Evolutionary conservation across 2,329 filamentous ascomycete genomes (phyloP), one percentile per base, ranked within the genome.

Genomic region (Dothistroma pini): DNA sequence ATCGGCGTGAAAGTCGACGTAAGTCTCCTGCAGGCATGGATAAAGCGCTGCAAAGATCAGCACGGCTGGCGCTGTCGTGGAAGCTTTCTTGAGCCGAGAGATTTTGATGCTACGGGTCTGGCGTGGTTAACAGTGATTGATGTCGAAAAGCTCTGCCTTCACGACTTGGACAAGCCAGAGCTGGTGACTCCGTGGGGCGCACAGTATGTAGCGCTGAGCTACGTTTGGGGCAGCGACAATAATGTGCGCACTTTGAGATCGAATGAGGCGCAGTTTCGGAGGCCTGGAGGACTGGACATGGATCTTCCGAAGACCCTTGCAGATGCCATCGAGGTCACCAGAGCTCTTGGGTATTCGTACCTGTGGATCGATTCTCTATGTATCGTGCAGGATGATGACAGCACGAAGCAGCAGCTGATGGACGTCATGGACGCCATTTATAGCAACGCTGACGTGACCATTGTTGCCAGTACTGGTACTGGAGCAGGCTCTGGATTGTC

Each of bases 351-450:
- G 16, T 25, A 58, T n/a, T 35, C 49, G n/a, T 50, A 58, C 32
- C 21, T 61, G 5, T 61, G 59, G 59, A 34, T 61, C 22, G 55
- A 61, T 34, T 53, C 38, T 6, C 22, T 61, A 10, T 57, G 47
- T 34, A 61, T 58, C 16, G 44, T 54, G 14, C 59, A 61, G 38
- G 48, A 54, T 35, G 53, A 55, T 31, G 47, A 32, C 12, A 32
- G 38, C 29, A 25, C 21, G 54, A 56, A 56, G 35, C 34, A 41
- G 22, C 6, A 19, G 2, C n/a, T 56, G 34, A 56, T 56, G 16
- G 34, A 41, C 11, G 21, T 22, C 29, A 56, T 56, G 54, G 21
- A 56, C 14, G 34, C 21, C 29, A 47, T 56, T n/a, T 56, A 44
- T 35, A 22, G 29, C 34, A 47, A n/a, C 8, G 54, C 54, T 47